Percentiles rank a stretch among this genome's conserved stretches.
phyloP scores from a whole-genome alignment of 352 stramenopile genomes.

The Phytophthora hybrid region DNA sequence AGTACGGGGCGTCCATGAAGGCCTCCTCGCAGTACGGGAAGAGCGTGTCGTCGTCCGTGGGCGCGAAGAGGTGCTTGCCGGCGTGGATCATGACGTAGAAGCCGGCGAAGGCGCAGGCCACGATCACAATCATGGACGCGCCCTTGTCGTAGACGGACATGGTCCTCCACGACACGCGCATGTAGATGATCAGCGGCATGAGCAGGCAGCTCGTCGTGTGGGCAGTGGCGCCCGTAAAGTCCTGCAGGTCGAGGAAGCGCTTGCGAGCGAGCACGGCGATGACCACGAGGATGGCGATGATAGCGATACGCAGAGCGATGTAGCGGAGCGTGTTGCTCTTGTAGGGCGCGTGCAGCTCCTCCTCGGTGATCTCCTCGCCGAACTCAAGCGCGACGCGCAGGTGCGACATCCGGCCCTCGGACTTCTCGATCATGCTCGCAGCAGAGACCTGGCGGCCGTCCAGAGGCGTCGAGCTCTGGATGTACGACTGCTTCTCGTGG shows the following conservation, averaged over 20 bases:
- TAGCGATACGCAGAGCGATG: conserved; percentile 1
- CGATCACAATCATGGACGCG: conserved; percentile 37
- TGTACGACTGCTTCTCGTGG: conserved; percentile 29
- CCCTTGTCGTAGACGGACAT: conserved; percentile 52
- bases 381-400: conserved; percentile 1
- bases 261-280: conserved; percentile 45
- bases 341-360: not conserved
- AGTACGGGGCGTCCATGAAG: conserved; percentile 50
- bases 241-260: conserved; percentile 51
- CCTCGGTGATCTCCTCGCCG: conserved; percentile 1
- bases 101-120: conserved; percentile 50
- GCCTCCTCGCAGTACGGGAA: conserved; percentile 60
- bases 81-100: conserved; percentile 52
- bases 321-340: not conserved
- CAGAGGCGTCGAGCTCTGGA: conserved; percentile 20
- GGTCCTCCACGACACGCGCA: conserved; percentile 46
- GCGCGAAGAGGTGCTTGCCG: conserved; percentile 54
- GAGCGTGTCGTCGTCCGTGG: conserved; percentile 25
- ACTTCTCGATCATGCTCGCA: not conserved
- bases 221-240: conserved; percentile 50
- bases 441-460: conserved; percentile 5
- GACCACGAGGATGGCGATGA: conserved; percentile 44
- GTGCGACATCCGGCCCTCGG: conserved; percentile 2
- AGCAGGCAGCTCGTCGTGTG: conserved; percentile 37
- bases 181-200: conserved; percentile 54